Percentiles rank a stretch among this genome's conserved stretches.
Conservation (phyloP, 2,329 filamentous ascomycete genomes). For the Didymella arachidicola region DNA sequence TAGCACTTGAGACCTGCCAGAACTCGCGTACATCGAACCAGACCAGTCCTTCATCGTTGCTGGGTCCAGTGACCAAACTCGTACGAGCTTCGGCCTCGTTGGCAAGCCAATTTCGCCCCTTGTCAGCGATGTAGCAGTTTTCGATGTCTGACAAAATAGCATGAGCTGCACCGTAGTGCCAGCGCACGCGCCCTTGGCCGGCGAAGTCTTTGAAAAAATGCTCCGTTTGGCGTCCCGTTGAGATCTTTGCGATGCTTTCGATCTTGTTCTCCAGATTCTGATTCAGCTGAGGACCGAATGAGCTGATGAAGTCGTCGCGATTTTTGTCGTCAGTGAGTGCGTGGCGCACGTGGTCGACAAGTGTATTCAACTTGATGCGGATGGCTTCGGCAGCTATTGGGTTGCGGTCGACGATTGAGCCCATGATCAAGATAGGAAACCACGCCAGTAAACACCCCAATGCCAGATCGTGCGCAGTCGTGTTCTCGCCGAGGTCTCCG, state of each 20-base stretch:
- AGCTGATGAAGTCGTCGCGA: constrained; percentile 39
- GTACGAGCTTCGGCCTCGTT: constrained; percentile 45
- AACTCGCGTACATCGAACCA: constrained; percentile 56
- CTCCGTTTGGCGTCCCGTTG: constrained; percentile 34
- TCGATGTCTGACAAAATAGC: constrained; percentile 55
- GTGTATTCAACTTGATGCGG: constrained; percentile 49
- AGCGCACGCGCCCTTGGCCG: constrained; percentile 44
- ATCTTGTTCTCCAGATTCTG: not conserved
- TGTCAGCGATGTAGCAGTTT: constrained; percentile 48
- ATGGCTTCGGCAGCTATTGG: constrained; percentile 54
- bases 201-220: constrained; percentile 54
- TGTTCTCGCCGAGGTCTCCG: constrained; percentile 48
- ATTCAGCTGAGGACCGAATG: constrained; percentile 37
- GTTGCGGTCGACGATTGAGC: constrained; percentile 58
- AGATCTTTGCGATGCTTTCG: constrained; percentile 23
- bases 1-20: constrained; percentile 52
- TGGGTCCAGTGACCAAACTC: constrained; percentile 47
- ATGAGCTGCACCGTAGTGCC: constrained; percentile 54
- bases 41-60: constrained; percentile 48
- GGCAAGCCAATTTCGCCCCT: constrained; percentile 52
- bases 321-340: constrained; percentile 42
- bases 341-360: constrained; percentile 50
- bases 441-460: constrained; percentile 56
- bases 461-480: constrained; percentile 56
- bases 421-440: constrained; percentile 56